These are phyloP conservation scores for Wickerhamomyces queroliae DNA, from an alignment of 805 yeast genomes.

Conservation along the genomic window DNA sequence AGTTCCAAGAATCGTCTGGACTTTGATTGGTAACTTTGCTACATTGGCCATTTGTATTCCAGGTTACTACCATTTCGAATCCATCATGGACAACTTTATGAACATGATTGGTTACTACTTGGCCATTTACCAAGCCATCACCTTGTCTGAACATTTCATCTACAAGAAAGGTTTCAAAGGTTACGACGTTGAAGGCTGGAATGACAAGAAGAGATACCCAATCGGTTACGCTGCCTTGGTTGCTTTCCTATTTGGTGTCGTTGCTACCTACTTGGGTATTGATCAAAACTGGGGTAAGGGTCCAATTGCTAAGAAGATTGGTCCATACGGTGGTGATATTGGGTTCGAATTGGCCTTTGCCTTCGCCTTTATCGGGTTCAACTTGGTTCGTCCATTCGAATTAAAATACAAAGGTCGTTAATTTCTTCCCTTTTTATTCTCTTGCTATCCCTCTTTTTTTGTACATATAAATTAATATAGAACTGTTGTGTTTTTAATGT, in stretches of 20 bases:
- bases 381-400: conserved; percentile 57
- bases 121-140: conserved; percentile 74
- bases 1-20: conserved; percentile 83
- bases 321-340: conserved; percentile 71
- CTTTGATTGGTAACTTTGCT: conserved; percentile 65
- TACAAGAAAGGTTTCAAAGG: conserved; percentile 57
- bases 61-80: conserved; percentile 68
- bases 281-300: conserved; percentile 81
- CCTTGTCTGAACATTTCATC: conserved; percentile 77
- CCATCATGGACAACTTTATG: conserved; percentile 83
- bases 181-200: conserved; percentile 60
- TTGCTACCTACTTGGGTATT: conserved; percentile 87
- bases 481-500: no score
- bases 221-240: conserved; percentile 72
- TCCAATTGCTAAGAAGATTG: conserved; percentile 55
- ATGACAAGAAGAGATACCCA: conserved; percentile 55
- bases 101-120: conserved; percentile 87
- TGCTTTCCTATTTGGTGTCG: conserved; percentile 79
- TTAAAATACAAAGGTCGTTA: conserved; percentile 47
- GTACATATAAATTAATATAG: no score
- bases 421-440: background rate
- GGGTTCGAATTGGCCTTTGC: conserved; percentile 75
- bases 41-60: conserved; percentile 87
- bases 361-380: conserved; percentile 60
- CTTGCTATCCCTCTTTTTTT: no score